These are phyloP conservation scores for Fraxinus quadrangulata DNA, from an alignment of 257 asterid genomes.

Conservation along the genomic window DNA sequence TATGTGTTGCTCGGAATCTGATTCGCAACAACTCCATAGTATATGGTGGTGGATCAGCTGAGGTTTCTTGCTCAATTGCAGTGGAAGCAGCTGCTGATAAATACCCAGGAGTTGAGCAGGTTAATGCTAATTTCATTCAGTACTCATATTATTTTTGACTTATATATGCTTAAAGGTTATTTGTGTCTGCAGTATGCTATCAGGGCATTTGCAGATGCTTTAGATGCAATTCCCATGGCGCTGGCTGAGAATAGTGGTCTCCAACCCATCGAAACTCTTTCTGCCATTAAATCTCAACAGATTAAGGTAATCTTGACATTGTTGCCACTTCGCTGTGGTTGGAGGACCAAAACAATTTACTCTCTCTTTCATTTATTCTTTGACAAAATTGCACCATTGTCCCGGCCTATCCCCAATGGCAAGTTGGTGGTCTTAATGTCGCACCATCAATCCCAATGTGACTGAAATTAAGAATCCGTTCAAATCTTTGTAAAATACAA, in stretches of 20 bases:
- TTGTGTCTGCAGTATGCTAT: conserved; percentile 56
- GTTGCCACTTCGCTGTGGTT: not conserved
- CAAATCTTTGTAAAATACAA: not conserved
- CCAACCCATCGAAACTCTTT: conserved; percentile 89
- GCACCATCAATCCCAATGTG: not conserved
- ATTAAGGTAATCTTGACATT: conserved; percentile 32
- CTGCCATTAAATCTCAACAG: conserved; percentile 91
- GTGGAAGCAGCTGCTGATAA: conserved; percentile 97
- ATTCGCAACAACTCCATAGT: conserved; percentile 93
- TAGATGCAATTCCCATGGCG: conserved; percentile 96
- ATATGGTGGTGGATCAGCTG: conserved; percentile 98
- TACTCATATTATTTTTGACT: not conserved
- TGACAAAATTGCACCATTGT: not conserved
- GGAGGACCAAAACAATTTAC: not conserved
- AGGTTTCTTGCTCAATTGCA: conserved; percentile 88
- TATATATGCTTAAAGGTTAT: conserved; percentile 18
- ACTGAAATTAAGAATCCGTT: not conserved
- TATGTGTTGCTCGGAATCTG: conserved; percentile 92
- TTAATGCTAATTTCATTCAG: not conserved
- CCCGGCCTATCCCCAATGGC: not conserved
- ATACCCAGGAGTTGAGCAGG: conserved; percentile 97
- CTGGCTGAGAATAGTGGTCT: conserved; percentile 97
- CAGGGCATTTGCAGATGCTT: conserved; percentile 94
- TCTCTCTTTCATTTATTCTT: not conserved
- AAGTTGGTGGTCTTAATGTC: not conserved